A percentile compares a stretch with the other conserved stretches of the same genome.
Evolutionary conservation across 1,139 yeast species (phyloP).

Genomic region (Diutina rugosa): DNA sequence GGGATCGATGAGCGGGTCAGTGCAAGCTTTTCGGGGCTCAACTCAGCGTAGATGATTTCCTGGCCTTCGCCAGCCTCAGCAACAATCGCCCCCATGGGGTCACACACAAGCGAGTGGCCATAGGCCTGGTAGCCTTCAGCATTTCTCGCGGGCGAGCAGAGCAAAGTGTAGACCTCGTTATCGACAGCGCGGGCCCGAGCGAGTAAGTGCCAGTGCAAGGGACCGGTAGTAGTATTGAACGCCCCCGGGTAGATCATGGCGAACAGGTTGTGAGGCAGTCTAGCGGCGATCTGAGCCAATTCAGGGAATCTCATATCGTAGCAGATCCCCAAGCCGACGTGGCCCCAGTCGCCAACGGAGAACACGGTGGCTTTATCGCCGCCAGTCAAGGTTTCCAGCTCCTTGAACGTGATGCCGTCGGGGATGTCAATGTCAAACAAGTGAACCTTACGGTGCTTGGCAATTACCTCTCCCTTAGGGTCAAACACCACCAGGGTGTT

Average conservation of each 20-base stretch:
- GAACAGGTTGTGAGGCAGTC: slow-evolving; percentile 56
- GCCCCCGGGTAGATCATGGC: slow-evolving; percentile 95
- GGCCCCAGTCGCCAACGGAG: slow-evolving; percentile 56
- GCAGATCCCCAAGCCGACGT: slow-evolving; percentile 81
- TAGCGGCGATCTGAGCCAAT: slow-evolving; percentile 67
- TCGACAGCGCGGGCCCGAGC: slow-evolving; percentile 85
- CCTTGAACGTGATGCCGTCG: slow-evolving; percentile 76
- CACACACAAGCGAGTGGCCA: slow-evolving; percentile 82
- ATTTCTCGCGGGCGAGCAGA: slow-evolving; percentile 87
- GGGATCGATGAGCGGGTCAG: slow-evolving; percentile 66
- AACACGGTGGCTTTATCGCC: slow-evolving; percentile 76
- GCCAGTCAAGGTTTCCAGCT: slow-evolving; percentile 59
- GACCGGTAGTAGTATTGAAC: slow-evolving; percentile 91
- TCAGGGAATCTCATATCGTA: slow-evolving; percentile 92
- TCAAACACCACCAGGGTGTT: slow-evolving; percentile 75
- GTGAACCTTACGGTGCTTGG: slow-evolving; percentile 82
- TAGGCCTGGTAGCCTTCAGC: slow-evolving; percentile 72
- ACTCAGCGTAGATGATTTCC: slow-evolving; percentile 66
- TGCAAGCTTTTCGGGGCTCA: slow-evolving; percentile 52
- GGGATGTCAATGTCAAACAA: slow-evolving; percentile 88
- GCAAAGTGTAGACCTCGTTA: slow-evolving; percentile 65
- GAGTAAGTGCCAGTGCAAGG: slow-evolving; percentile 83
- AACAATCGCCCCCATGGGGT: slow-evolving; percentile 66
- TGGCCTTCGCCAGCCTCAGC: slow-evolving; percentile 83
- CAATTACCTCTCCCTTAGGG: slow-evolving; percentile 60